phyloP scores from a whole-genome alignment of 208 protist genomes.

The Leptomonas pyrrhocoris region DNA sequence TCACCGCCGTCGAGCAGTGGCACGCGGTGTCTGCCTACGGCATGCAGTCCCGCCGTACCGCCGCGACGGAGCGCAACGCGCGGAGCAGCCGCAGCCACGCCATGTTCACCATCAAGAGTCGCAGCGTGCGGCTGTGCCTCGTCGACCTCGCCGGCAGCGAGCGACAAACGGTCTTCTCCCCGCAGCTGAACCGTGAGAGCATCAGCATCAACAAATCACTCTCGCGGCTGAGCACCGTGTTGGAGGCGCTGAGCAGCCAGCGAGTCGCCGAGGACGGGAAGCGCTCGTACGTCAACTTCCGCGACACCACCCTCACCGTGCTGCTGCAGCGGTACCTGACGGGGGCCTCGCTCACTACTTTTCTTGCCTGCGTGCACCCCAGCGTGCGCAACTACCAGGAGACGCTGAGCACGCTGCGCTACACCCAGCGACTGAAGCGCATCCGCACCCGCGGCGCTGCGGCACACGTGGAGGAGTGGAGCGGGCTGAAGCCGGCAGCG shows the following conservation, averaged over 20 bases:
- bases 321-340: conserved; percentile 88
- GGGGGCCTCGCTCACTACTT: conserved; percentile 81
- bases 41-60: conserved; percentile 78
- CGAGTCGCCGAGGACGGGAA: conserved; percentile 43
- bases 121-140: conserved; percentile 77
- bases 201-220: conserved; percentile 92
- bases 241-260: conserved; percentile 80
- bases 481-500: conserved; percentile 31
- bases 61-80: conserved; percentile 89
- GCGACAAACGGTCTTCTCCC: conserved; percentile 81
- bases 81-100: conserved; percentile 93
- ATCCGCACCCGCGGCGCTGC: conserved; percentile 59
- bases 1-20: conserved; percentile 77
- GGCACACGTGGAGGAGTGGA: conserved; percentile 46
- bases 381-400: conserved; percentile 58
- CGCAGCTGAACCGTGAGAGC: conserved; percentile 87
- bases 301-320: conserved; percentile 86
- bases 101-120: conserved; percentile 89
- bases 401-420: conserved; percentile 87
- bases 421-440: conserved; percentile 82
- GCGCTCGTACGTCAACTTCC: conserved; percentile 81
- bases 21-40: conserved; percentile 64
- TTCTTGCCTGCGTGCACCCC: conserved; percentile 90
- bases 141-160: conserved; percentile 91
- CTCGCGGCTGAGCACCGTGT: conserved; percentile 85